phyloP scores from a whole-genome alignment of 1,139 yeast genomes.

The Saccharomycopsis hybrid region DNA sequence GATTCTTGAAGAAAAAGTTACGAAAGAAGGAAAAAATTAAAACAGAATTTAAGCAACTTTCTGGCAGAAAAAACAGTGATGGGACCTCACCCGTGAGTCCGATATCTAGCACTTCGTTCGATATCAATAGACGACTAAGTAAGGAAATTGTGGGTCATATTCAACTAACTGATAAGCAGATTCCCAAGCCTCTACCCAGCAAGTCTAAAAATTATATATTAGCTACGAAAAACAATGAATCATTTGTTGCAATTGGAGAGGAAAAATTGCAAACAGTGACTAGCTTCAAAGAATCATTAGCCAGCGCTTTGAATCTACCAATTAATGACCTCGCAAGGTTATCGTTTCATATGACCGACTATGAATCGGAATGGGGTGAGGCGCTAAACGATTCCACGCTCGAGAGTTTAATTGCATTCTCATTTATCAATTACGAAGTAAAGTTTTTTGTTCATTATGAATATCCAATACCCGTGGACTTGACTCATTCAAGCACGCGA shows the following conservation, averaged over 20 bases:
- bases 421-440: conserved; percentile 32
- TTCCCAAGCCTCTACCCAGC: conserved; percentile 29
- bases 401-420: conserved; percentile 33
- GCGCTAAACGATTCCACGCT: conserved; percentile 48
- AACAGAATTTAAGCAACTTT: conserved; percentile 26
- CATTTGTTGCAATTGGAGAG: conserved; percentile 44
- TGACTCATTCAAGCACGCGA: conserved; percentile 13
- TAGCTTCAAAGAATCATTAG: conserved; percentile 35
- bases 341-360: conserved; percentile 65
- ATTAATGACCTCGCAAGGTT: conserved; percentile 32
- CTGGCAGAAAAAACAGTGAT: conserved; percentile 20
- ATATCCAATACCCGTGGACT: conserved; percentile 5
- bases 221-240: conserved; percentile 52
- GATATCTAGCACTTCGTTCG: conserved; percentile 15
- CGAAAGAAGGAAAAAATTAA: conserved; percentile 37
- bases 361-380: conserved; percentile 57
- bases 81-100: conserved; percentile 27
- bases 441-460: conserved; percentile 35
- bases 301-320: conserved; percentile 36
- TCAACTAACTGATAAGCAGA: conserved; percentile 29
- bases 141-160: conserved; percentile 20
- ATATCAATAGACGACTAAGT: conserved; percentile 4
- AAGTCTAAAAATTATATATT: conserved; percentile 35
- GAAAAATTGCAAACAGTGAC: conserved; percentile 30
- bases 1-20: conserved; percentile 38